Evolutionary conservation across 306 rosid genomes (phyloP), one percentile per base, ranked within the genome.

Genomic region (Senna siamea): DNA sequence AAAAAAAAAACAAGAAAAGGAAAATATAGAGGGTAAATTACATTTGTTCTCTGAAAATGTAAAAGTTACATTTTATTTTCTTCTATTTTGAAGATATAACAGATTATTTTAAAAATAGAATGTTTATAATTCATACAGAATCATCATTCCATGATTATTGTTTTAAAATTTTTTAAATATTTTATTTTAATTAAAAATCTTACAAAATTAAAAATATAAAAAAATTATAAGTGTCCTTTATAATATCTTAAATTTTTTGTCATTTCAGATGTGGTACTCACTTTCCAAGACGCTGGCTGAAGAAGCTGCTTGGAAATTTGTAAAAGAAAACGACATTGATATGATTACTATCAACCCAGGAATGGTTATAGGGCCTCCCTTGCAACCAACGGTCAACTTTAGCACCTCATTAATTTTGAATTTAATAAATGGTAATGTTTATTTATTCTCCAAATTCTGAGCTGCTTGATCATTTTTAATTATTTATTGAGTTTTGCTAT

Each of bases 231-330:
- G n/a, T n/a, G n/a, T n/a, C n/a, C n/a, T n/a, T n/a, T n/a, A 48
- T 23, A 7, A 5, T 13, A 6, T 52, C 23, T 52, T 14, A 0
- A 22, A 13, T 26, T 6, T 55, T 48, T 4, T 58, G 22, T 50
- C 22, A 19, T 78, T 81, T 64, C 86, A 92, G 97, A 30, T 75
- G 17, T 92, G 97, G 97, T 92, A 92, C 59, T 81, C 80, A 76
- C 85, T 89, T 70, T 91, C 97, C 40, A 91, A 91, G 86, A 91
- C 93, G 48, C 76, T 92, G 77, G 97, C 96, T 26, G 97, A 92
- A 85, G 96, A 92, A 6, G 86, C 89, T 68, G 96, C 93, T 72
- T 87, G 97, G 96, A 89, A 86, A 74, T 89, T 92, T 74, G 90
- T 60, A 8, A 81, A 74, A 70, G 91, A 87, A 83, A 89, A 92